Evolutionary conservation across 176 grass and related monocot species (phyloP), one percentile per base, ranked within the genome.

Genomic region (Carex littledalei): DNA sequence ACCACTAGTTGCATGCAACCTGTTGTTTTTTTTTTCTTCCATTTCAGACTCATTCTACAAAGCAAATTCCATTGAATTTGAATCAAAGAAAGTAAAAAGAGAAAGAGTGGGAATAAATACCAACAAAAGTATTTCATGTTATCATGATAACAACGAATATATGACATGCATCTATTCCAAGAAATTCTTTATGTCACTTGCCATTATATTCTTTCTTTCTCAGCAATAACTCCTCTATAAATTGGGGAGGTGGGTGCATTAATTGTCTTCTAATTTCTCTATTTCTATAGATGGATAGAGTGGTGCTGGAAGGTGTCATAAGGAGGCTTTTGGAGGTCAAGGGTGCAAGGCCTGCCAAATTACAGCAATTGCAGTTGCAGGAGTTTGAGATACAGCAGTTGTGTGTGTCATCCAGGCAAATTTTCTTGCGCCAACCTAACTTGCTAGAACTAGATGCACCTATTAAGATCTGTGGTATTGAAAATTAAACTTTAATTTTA

Each of bases 321-420:
- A 65, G 82, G 37, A 86, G 93, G 13, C 86, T 94, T 4, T 80
- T 94, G 45, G 90, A 88, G 2, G 64, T 69, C 58, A 66, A 77
- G 63, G 62, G 64, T 15, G 5, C 35, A 10, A 69, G 56, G 15
- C 35, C 78, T 8, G 81, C 20, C 47, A 71, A 54, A 65, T 20
- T 83, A 31, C 61, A 65, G 47, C 59, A 76, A 62, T n/a, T 62
- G 67, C 84, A 83, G 86, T 58, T 94, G 22, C 63, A 43, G 37
- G 93, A 94, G 70, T 69, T 5, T 21, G 93, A 92, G 88, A 94
- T 94, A 71, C 84, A 86, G 65, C 84, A 92, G 71, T 87, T 94
- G 16, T 94, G 93, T 68, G 69, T n/a, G 63, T 70, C 54, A 39
- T 80, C 93, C 43, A 88, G 67, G 86, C 86, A 87, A 6, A 86